Evolutionary conservation across 2,329 filamentous ascomycete species (phyloP).

Genomic region (Knoxdaviesia proteae): DNA sequence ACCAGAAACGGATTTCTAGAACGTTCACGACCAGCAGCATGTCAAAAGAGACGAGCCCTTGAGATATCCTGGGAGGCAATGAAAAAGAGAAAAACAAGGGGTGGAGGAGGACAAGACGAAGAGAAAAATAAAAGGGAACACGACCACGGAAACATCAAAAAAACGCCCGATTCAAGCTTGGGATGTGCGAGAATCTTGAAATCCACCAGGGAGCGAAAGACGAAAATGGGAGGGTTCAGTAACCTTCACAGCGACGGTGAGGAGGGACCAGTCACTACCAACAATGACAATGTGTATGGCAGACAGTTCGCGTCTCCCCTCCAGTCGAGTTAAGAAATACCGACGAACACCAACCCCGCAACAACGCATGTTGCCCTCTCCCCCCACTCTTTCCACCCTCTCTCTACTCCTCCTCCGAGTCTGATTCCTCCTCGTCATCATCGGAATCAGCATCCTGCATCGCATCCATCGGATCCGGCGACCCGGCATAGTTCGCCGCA

Average conservation of each 20-base stretch:
- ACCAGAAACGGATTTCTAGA: no score
- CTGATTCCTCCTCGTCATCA: conserved; percentile 17
- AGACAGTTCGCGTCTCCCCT: not conserved
- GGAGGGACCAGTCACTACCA: not conserved
- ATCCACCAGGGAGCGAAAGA: not conserved
- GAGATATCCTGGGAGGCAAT: no score
- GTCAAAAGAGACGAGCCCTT: no score
- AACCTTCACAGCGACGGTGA: not conserved
- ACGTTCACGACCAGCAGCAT: no score
- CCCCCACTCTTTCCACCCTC: not conserved
- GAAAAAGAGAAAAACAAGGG: not conserved
- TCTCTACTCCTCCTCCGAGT: conserved; percentile 26
- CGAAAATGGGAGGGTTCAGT: not conserved
- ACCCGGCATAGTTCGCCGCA: conserved; percentile 2
- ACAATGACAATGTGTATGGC: not conserved
- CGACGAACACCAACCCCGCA: not conserved
- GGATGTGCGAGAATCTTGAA: no score
- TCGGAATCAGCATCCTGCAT: conserved; percentile 1
- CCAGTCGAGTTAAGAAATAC: not conserved
- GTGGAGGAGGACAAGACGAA: not conserved
- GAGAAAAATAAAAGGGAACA: not conserved
- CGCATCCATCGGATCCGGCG: conserved; percentile 4
- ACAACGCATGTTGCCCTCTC: not conserved
- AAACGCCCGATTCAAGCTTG: not conserved
- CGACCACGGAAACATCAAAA: not conserved